A percentile compares a stretch with the other conserved stretches of the same genome.
These are phyloP conservation scores for Talaromyces sp. DNA, from an alignment of 2,329 filamentous ascomycete genomes.

Conservation along the genomic window DNA sequence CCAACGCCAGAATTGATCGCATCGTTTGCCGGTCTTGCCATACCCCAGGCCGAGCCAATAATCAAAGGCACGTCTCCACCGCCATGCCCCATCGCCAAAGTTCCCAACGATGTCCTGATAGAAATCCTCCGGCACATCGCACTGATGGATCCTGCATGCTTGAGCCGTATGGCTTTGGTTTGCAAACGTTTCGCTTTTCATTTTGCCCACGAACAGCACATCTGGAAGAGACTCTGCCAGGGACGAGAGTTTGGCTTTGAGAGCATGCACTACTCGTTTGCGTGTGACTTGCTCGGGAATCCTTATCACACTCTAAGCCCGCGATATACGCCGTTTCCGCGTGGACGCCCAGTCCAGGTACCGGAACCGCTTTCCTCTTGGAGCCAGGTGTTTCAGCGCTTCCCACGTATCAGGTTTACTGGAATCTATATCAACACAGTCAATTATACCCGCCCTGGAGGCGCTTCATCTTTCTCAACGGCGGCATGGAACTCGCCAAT, in stretches of 20 bases:
- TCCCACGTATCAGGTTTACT: constrained; percentile 86
- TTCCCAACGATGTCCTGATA: constrained; percentile 80
- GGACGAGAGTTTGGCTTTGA: constrained; percentile 70
- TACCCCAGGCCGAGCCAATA: constrained; percentile 61
- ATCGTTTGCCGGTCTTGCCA: constrained; percentile 66
- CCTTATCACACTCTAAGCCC: constrained; percentile 26
- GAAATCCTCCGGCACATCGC: constrained; percentile 75
- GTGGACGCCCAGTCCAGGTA: constrained; percentile 21
- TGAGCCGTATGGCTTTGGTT: constrained; percentile 69
- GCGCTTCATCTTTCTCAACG: constrained; percentile 59
- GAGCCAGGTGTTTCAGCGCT: constrained; percentile 68
- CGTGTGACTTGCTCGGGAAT: constrained; percentile 52
- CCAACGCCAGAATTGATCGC: constrained; percentile 65
- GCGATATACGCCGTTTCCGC: constrained; percentile 33
- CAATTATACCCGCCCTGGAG: constrained; percentile 85
- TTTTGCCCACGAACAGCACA: constrained; percentile 72
- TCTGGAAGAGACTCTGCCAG: constrained; percentile 75
- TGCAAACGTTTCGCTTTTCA: constrained; percentile 86
- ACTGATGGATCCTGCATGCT: constrained; percentile 67
- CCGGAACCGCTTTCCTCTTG: constrained; percentile 46
- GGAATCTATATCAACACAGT: constrained; percentile 95
- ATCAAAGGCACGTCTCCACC: constrained; percentile 68
- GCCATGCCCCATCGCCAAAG: constrained; percentile 69
- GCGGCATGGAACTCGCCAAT: constrained; percentile 76
- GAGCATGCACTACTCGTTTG: constrained; percentile 77